A percentile compares a stretch with the other conserved stretches of the same genome.
These are phyloP conservation scores for Galerina marginata DNA, from an alignment of 768 basidiomycete genomes.

Conservation along the genomic window DNA sequence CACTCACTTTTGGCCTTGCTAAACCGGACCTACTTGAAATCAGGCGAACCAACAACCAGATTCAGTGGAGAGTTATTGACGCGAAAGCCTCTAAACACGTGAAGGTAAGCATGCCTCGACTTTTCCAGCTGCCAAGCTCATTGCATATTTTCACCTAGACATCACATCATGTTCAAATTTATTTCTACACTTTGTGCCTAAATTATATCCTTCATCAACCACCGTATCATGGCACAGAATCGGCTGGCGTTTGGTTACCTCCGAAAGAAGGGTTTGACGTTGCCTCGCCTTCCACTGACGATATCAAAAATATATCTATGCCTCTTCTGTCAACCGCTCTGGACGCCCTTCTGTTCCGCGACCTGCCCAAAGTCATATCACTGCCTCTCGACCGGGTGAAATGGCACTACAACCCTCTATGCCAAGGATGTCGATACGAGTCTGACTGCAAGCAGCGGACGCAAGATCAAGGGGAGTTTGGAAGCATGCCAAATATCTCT, in stretches of 20 bases:
- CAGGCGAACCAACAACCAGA: conserved; percentile 33
- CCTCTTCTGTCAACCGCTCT: conserved; percentile 46
- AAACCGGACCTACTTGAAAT: conserved; percentile 58
- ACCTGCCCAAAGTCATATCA: conserved; percentile 45
- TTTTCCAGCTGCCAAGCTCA: neutral
- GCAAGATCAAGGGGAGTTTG: conserved; percentile 42
- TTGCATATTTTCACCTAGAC: conserved; percentile 34
- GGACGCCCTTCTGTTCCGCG: conserved; percentile 47
- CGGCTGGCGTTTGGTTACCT: conserved; percentile 53
- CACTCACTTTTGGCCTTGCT: conserved; percentile 48
- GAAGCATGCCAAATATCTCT: conserved; percentile 54
- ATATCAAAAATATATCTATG: conserved; percentile 45
- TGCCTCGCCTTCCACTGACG: conserved; percentile 37
- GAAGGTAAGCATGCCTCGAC: conserved; percentile 39
- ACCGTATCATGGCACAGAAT: conserved; percentile 37
- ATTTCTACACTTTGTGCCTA: conserved; percentile 54
- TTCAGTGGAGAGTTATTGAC: conserved; percentile 54
- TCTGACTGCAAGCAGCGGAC: conserved; percentile 40
- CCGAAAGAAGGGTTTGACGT: conserved; percentile 41
- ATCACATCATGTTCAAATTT: conserved; percentile 57
- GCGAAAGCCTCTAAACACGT: conserved; percentile 53
- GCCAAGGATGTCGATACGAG: conserved; percentile 48
- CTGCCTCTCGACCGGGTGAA: conserved; percentile 37
- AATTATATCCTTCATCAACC: conserved; percentile 39
- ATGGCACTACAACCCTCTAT: conserved; percentile 58